Evolutionary conservation across 305 asterid species (phyloP).

Genomic region (Solanum chacoense): DNA sequence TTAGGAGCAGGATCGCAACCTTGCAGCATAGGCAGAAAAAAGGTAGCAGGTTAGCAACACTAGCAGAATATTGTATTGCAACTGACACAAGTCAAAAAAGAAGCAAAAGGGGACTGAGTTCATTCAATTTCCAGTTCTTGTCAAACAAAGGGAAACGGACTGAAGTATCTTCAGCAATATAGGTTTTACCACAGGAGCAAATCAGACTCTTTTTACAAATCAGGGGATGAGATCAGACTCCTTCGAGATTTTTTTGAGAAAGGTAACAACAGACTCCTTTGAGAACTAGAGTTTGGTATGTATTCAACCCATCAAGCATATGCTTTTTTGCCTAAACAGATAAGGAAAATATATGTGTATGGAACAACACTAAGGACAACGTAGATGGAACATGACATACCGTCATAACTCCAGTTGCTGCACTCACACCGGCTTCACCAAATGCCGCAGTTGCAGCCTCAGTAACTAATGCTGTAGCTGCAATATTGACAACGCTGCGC

Average conservation of each 20-base stretch:
- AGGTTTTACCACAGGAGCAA: neutral
- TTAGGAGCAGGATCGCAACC: constrained; percentile 94
- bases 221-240: neutral
- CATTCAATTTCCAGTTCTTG: neutral
- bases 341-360: neutral
- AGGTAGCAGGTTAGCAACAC: constrained; percentile 10
- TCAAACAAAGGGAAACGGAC: neutral
- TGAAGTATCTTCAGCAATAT: neutral
- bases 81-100: neutral
- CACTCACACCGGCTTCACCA: constrained; percentile 97
- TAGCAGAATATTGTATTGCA: neutral
- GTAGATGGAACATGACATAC: constrained; percentile 29
- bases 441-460: constrained; percentile 91
- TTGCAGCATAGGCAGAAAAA: constrained; percentile 22
- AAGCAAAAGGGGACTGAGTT: neutral
- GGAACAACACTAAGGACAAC: neutral
- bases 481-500: constrained; percentile 92
- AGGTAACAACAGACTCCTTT: neutral
- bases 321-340: neutral
- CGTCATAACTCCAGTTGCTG: constrained; percentile 98
- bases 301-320: neutral
- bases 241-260: neutral
- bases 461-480: constrained; percentile 93
- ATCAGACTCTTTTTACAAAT: neutral
- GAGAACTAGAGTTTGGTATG: neutral